phyloP scores from a whole-genome alignment of 1,284 basidiomycete species.

The Moesziomyces antarcticus region DNA sequence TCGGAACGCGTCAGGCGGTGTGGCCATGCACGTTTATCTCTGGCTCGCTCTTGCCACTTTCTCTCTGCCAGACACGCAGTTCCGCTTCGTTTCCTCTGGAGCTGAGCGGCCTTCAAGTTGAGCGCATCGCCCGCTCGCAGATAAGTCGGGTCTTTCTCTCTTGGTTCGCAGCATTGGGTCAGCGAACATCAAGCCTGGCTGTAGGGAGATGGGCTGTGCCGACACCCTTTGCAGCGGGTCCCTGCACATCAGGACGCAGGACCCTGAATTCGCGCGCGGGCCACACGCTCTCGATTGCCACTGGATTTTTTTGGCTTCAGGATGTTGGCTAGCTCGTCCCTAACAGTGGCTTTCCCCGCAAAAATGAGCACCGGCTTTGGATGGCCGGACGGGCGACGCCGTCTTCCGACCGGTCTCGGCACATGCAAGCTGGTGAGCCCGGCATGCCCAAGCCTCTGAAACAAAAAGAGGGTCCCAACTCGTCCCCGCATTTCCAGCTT shows the following conservation, averaged over 20 bases:
- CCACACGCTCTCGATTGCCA: background rate
- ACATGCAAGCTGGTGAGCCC: background rate
- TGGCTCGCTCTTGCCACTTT: constrained; percentile 4
- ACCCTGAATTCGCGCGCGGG: background rate
- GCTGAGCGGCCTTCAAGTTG: background rate
- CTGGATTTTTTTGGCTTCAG: too few species aligned
- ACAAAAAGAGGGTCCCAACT: too few species aligned
- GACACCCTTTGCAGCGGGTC: too few species aligned
- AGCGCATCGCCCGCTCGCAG: background rate
- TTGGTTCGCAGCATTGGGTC: background rate
- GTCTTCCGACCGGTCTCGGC: background rate
- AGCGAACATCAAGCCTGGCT: too few species aligned
- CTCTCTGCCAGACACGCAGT: background rate
- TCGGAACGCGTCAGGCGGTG: constrained; percentile 27
- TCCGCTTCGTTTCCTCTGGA: background rate
- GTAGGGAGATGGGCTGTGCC: too few species aligned
- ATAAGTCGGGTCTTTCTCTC: background rate
- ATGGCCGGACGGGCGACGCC: background rate
- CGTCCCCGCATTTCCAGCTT: constrained; percentile 1
- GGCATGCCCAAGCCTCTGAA: too few species aligned
- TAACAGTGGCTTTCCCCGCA: too few species aligned
- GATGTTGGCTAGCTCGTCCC: too few species aligned
- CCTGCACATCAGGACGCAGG: background rate
- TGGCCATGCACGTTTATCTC: constrained; percentile 3
- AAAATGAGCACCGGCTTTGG: background rate